Percentiles rank a stretch among this genome's conserved stretches.
phyloP scores from a whole-genome alignment of 1,139 yeast species.

The Yamadazyma triangularis region DNA sequence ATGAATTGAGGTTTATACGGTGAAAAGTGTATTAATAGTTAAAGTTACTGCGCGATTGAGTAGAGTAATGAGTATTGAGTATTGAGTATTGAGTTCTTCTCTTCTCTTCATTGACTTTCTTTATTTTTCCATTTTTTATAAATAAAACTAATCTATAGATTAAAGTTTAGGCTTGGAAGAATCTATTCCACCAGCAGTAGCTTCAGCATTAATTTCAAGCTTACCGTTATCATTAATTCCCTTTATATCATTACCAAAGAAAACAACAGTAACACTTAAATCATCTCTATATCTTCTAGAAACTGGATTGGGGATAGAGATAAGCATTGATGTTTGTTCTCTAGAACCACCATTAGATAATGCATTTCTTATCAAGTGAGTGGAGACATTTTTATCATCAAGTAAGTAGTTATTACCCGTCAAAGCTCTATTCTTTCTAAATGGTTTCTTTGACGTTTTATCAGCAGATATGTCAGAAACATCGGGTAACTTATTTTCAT shows the following conservation, averaged over 20 bases:
- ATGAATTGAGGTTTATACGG: no score
- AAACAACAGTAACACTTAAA: constrained; percentile 90
- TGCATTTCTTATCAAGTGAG: constrained; percentile 92
- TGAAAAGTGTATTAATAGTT: no score
- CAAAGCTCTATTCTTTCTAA: constrained; percentile 36
- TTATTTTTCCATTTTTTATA: no score
- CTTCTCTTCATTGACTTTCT: no score
- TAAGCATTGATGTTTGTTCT: constrained; percentile 83
- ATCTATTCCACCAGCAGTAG: constrained; percentile 54
- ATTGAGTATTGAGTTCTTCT: no score
- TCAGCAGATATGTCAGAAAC: constrained; percentile 60
- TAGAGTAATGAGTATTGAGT: no score
- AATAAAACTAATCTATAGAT: no score
- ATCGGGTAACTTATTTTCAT: constrained; percentile 54
- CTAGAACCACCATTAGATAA: constrained; percentile 82
- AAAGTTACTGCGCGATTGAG: no score
- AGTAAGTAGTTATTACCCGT: constrained; percentile 42
- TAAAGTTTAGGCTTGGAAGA: constrained; percentile 49
- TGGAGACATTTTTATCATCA: constrained; percentile 85
- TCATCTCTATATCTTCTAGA: constrained; percentile 94
- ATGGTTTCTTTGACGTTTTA: constrained; percentile 43
- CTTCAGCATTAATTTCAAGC: constrained; percentile 49
- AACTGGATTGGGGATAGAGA: constrained; percentile 90
- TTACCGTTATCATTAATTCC: constrained; percentile 44
- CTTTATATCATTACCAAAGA: constrained; percentile 62